A percentile compares a stretch with the other conserved stretches of the same genome.
Conservation (phyloP, 139 green algal species). For the Zygnema circumcarinatum region DNA sequence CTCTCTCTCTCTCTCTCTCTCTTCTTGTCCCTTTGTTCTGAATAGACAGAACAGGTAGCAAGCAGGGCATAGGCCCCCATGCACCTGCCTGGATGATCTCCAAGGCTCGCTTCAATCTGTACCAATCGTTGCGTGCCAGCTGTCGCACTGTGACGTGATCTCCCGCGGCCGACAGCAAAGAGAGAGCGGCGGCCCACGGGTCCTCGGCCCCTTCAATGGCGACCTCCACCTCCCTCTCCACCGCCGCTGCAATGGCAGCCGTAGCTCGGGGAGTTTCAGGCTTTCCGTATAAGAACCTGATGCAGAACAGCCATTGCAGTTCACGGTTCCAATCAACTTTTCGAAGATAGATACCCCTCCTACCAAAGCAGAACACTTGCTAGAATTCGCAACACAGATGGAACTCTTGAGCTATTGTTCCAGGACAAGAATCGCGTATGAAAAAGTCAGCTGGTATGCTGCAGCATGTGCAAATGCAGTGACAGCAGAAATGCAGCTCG, state of each 20-base stretch:
- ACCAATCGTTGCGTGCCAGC: constrained; percentile 86
- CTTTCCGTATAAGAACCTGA: constrained; percentile 75
- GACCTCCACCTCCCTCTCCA: background rate
- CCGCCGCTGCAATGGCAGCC: constrained; percentile 58
- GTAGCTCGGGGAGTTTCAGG: constrained; percentile 68
- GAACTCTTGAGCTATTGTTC: background rate
- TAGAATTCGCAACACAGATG: background rate
- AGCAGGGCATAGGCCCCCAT: no score
- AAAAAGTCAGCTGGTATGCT: no score
- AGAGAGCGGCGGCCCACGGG: constrained; percentile 70
- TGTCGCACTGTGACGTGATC: constrained; percentile 63
- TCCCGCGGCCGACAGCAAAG: constrained; percentile 68
- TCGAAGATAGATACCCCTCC: background rate
- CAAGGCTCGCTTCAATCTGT: constrained; percentile 79
- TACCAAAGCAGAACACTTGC: background rate
- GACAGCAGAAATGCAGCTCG: no score
- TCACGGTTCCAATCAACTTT: background rate
- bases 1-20: no score
- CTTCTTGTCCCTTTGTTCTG: no score
- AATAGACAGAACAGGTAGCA: no score
- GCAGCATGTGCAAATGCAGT: no score
- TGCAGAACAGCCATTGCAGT: background rate
- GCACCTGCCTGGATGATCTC: constrained; percentile 53
- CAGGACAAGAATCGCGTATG: background rate
- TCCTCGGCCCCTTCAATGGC: background rate